A percentile compares a stretch with the other conserved stretches of the same genome.
Evolutionary conservation across 31 red algal genomes (phyloP).

Genomic region (Endocladia muricata): DNA sequence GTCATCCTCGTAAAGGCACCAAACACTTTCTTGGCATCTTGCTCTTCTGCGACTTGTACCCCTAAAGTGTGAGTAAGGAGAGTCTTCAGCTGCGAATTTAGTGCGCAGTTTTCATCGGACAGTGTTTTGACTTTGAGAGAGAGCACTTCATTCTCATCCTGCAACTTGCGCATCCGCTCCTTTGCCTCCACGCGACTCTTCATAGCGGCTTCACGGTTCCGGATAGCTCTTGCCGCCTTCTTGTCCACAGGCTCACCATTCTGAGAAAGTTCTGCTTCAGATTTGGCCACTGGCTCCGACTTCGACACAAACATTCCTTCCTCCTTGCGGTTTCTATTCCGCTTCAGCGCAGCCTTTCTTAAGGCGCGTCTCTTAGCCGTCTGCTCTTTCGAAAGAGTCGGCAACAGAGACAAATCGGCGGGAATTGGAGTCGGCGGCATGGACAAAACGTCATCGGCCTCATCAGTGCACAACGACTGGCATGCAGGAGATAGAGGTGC

Average conservation of each 20-base stretch:
- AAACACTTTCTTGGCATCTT: conserved; percentile 44
- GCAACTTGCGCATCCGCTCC: conserved; percentile 54
- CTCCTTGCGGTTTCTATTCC: conserved; percentile 11
- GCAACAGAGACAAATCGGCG: conserved; percentile 4
- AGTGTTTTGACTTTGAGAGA: conserved; percentile 36
- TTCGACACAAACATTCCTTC: background rate
- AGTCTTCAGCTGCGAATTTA: conserved; percentile 36
- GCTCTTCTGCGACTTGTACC: conserved; percentile 36
- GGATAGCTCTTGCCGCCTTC: conserved; percentile 70
- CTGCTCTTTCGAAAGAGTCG: conserved; percentile 12
- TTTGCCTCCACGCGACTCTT: conserved; percentile 76
- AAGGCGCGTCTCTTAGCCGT: conserved; percentile 33
- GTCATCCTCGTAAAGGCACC: conserved; percentile 32
- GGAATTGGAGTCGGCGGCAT: conserved; percentile 4
- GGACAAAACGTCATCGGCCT: conserved; percentile 7
- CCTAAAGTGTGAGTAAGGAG: conserved; percentile 48
- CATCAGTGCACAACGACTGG: conserved; percentile 44
- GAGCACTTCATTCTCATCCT: conserved; percentile 53
- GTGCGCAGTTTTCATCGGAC: conserved; percentile 34
- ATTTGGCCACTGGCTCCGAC: background rate
- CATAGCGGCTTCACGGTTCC: conserved; percentile 80
- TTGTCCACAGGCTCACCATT: conserved; percentile 58
- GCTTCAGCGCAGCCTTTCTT: conserved; percentile 30
- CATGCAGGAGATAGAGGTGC: conserved; percentile 3
- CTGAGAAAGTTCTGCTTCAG: background rate